Conservation (phyloP, 75 land plant species). For the Azolla pinnata region DNA sequence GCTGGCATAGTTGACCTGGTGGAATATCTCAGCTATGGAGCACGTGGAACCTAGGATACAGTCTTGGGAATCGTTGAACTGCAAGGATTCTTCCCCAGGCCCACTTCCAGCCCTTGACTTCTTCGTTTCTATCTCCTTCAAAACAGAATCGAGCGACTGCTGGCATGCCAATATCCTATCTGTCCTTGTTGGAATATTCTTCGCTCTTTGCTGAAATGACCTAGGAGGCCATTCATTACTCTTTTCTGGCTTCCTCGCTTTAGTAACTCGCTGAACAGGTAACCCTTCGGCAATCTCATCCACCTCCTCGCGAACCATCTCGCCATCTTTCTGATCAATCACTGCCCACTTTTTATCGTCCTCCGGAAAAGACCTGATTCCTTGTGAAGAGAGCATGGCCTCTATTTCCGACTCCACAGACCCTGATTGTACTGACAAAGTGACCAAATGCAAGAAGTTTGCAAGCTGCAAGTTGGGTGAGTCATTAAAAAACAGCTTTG, state of each 20-base stretch:
- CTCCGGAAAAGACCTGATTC: slow-evolving; percentile 42
- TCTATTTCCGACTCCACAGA: slow-evolving; percentile 49
- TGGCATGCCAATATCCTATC: not conserved
- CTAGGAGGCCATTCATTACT: slow-evolving; percentile 5
- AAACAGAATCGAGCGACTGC: not conserved
- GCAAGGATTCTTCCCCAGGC: not conserved
- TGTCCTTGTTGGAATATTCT: not conserved
- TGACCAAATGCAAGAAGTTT: slow-evolving; percentile 79
- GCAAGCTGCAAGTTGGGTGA: slow-evolving; percentile 54
- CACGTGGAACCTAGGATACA: no score
- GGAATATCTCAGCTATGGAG: not conserved
- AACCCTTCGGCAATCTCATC: no score
- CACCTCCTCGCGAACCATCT: no score
- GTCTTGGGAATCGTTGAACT: not conserved
- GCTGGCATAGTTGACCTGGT: not conserved
- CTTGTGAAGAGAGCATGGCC: slow-evolving; percentile 41
- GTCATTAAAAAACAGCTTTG: slow-evolving; percentile 61
- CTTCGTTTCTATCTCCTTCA: slow-evolving; percentile 4
- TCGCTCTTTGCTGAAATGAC: not conserved
- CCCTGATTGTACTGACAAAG: slow-evolving; percentile 64
- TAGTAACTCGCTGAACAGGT: no score
- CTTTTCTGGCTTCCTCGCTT: not conserved
- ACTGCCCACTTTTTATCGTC: slow-evolving; percentile 46
- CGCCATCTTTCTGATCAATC: no score
- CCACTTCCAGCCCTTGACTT: no score